These are phyloP conservation scores for Rhododendron kiyosumense DNA, from an alignment of 148 eudicot genomes.

Conservation along the genomic window DNA sequence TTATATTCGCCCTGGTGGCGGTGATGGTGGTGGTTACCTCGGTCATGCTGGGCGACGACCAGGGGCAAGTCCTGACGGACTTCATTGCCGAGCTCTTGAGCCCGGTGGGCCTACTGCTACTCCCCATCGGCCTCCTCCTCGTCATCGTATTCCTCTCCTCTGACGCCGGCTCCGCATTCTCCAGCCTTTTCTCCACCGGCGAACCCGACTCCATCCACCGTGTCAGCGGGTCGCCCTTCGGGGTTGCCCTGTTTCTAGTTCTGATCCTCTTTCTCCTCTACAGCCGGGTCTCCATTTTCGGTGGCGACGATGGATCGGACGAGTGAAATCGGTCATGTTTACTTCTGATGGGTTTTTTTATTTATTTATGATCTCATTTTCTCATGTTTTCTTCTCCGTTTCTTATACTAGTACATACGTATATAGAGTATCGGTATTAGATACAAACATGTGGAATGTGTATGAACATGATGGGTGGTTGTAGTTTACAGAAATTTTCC, in stretches of 20 bases:
- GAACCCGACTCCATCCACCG: conserved; percentile 76
- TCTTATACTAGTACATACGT: neutral
- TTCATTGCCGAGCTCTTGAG: conserved; percentile 57
- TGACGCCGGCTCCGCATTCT: conserved; percentile 41
- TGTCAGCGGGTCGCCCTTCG: conserved; percentile 74
- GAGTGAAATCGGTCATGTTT: conserved; percentile 21
- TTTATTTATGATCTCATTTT: neutral
- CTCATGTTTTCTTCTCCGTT: neutral
- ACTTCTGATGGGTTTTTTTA: neutral
- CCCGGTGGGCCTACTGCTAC: conserved; percentile 64
- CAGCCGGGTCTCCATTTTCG: conserved; percentile 60
- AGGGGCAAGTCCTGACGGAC: conserved; percentile 65
- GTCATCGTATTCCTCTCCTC: conserved; percentile 70
- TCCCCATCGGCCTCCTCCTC: conserved; percentile 69
- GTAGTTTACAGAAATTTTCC: neutral
- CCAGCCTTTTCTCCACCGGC: conserved; percentile 53
- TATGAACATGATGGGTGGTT: neutral
- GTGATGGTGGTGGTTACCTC: conserved; percentile 40
- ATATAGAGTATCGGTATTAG: neutral
- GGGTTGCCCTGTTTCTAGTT: conserved; percentile 57
- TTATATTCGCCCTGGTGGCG: conserved; percentile 55
- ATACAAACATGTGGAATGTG: neutral
- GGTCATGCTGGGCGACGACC: conserved; percentile 53
- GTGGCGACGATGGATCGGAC: conserved; percentile 77
- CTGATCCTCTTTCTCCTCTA: conserved; percentile 63